Conservation (phyloP, 1,284 basidiomycete species). For the Singerocomus rubriflavus region DNA sequence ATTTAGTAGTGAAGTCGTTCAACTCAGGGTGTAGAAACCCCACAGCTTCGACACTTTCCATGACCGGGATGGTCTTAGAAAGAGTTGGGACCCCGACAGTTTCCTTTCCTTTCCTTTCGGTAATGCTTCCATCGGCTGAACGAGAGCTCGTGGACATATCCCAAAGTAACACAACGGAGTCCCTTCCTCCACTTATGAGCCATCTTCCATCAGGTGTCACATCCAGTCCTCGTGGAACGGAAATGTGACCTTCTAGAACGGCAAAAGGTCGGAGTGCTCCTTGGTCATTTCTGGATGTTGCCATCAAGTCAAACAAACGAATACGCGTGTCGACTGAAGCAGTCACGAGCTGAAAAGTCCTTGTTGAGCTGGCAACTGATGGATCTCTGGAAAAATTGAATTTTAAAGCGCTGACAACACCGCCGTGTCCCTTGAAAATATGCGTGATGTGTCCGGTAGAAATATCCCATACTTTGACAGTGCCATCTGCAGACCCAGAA, state of each 20-base stretch:
- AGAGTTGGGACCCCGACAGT: constrained; percentile 48
- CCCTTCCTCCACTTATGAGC: constrained; percentile 85
- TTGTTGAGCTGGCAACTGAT: constrained; percentile 45
- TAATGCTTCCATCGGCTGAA: constrained; percentile 22
- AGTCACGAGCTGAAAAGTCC: constrained; percentile 79
- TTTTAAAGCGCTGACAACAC: constrained; percentile 85
- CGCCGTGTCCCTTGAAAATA: constrained; percentile 94
- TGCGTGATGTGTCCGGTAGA: constrained; percentile 89
- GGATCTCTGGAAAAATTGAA: constrained; percentile 73
- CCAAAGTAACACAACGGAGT: constrained; percentile 91
- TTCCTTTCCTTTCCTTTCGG: constrained; percentile 53
- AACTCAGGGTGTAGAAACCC: constrained; percentile 64
- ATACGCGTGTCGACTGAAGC: constrained; percentile 88
- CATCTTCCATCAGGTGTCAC: constrained; percentile 82
- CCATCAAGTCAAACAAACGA: constrained; percentile 84
- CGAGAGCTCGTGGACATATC: constrained; percentile 39
- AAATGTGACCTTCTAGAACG: constrained; percentile 88
- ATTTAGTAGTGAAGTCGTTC: constrained; percentile 42
- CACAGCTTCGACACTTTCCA: constrained; percentile 86
- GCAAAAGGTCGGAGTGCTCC: constrained; percentile 67
- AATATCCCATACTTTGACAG: constrained; percentile 97
- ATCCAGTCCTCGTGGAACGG: constrained; percentile 85
- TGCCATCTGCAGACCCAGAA: constrained; percentile 92
- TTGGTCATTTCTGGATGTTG: constrained; percentile 51
- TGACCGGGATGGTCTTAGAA: constrained; percentile 80